Base-by-base conservation (phyloP, 2,329 filamentous ascomycete species). In the Beauveria medogensis region DNA sequence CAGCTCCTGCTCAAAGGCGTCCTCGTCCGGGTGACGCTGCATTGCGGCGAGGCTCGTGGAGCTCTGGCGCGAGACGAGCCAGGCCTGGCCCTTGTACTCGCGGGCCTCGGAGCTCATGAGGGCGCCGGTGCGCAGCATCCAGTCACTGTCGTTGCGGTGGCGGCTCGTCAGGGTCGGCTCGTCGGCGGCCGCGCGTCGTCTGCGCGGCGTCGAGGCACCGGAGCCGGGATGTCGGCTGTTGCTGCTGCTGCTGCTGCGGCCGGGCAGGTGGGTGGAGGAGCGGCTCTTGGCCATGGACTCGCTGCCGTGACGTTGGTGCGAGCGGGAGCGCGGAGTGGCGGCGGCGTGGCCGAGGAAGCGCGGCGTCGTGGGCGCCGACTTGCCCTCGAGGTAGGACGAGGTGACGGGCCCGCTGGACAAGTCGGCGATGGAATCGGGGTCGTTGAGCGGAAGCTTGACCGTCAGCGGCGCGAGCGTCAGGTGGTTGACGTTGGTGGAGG, bases 21-120 rank as follows among this genome's bases (percentile, higher is more conserved):
- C 80, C 44, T 84, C 81, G 4, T 83, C 82, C 3, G 75, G 75
- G 40, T 82, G 79, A 8, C 73, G 75, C 34, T 37, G 34, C 68
- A 80, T 71, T 26, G 77, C 82, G 0, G 79, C 74, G 20, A 88
- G 76, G 67, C 81, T 86, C 9, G 84, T 88, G 2, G 85, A 87
- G 69, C 84, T 87, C 59, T 82, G 83, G 52, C 84, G 79, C 26
- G 84, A 83, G n/a, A 83, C 76, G 22, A 90, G 79, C 87, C 87
- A 90, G 16, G 81, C 75, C 71, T 89, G 86, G 16, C 87, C 87
- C 72, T 89, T 89, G 67, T 77, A 85, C 69, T 89, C 86, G 61
- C 86, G 77, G 20, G 85, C 78, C 69, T 86, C 83, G 56, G 79
- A 80, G 61, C 82, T 82, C 66, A 89, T 81, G 52, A 86, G 69